Percentiles rank a stretch among this genome's conserved stretches.
phyloP scores from a whole-genome alignment of 495 filamentous ascomycete species.

The Penicillium turbatum region DNA sequence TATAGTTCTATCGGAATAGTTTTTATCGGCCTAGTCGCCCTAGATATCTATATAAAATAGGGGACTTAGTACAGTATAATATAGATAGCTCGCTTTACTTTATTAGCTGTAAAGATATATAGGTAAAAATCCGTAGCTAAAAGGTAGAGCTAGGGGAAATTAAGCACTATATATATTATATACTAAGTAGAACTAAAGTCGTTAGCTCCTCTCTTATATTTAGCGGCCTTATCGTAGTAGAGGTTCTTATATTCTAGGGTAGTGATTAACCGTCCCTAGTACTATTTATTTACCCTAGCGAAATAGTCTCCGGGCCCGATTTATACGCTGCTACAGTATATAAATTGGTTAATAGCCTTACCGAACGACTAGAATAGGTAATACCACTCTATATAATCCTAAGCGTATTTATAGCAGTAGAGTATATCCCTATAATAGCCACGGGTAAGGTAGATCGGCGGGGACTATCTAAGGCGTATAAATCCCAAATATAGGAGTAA shows the following conservation, averaged over 20 bases:
- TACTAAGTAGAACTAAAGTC: too few relatives aligned
- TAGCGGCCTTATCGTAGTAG: too few relatives aligned
- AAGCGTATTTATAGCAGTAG: slow-evolving; percentile 29
- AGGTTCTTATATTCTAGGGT: too few relatives aligned
- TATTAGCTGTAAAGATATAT: not conserved
- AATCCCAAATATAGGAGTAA: not conserved
- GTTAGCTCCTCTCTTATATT: too few relatives aligned
- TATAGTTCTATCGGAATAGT: too few relatives aligned
- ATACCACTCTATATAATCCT: slow-evolving; percentile 34
- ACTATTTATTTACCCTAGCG: too few relatives aligned
- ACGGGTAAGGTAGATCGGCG: slow-evolving; percentile 37
- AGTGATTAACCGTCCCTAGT: too few relatives aligned
- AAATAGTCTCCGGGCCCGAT: too few relatives aligned
- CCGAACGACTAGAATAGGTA: not conserved
- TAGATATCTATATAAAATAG: not conserved
- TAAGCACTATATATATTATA: too few relatives aligned
- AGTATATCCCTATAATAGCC: slow-evolving; percentile 28
- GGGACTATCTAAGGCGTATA: too few relatives aligned
- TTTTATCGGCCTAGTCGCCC: not conserved
- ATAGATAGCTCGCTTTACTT: too few relatives aligned
- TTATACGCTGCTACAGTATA: too few relatives aligned
- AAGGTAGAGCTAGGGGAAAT: not conserved
- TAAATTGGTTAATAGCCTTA: not conserved
- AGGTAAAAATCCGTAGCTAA: not conserved
- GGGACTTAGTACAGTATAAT: not conserved